Conservation (phyloP, 352 stramenopile genomes). For the Phytophthora chlamydospora region DNA sequence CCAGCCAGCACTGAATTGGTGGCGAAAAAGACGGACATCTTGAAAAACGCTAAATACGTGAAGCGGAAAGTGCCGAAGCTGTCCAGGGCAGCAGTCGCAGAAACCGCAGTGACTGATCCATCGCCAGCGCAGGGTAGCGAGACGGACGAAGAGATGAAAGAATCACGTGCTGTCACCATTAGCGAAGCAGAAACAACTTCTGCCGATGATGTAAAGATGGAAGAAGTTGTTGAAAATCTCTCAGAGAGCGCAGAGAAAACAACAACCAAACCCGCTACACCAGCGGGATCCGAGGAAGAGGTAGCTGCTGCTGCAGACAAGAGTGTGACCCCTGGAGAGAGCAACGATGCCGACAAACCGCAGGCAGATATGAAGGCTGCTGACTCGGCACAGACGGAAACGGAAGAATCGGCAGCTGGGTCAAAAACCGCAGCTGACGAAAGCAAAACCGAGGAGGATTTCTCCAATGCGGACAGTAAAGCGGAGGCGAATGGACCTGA, state of each 20-base stretch:
- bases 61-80: conserved; percentile 47
- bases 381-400: conserved; percentile 5
- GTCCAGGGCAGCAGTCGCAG: background rate
- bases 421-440: conserved; percentile 2
- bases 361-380: background rate
- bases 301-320: background rate
- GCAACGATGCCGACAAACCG: background rate
- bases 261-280: background rate
- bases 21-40: conserved; percentile 6
- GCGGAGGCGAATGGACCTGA: background rate
- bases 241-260: conserved; percentile 2
- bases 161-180: conserved; percentile 13
- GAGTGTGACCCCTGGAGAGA: background rate
- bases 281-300: conserved; percentile 7
- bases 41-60: conserved; percentile 54
- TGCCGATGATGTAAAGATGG: conserved; percentile 22
- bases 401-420: background rate
- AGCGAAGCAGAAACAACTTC: background rate
- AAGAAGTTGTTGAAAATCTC: conserved; percentile 15
- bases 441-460: background rate
- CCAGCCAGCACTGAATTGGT: conserved; percentile 6
- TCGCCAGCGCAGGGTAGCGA: background rate
- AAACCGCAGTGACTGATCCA: conserved; percentile 5
- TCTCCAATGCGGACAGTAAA: background rate
- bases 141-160: conserved; percentile 30